Evolutionary conservation across 257 asterid genomes (phyloP), one percentile per base, ranked within the genome.

Genomic region (Osmanthus fragrans): DNA sequence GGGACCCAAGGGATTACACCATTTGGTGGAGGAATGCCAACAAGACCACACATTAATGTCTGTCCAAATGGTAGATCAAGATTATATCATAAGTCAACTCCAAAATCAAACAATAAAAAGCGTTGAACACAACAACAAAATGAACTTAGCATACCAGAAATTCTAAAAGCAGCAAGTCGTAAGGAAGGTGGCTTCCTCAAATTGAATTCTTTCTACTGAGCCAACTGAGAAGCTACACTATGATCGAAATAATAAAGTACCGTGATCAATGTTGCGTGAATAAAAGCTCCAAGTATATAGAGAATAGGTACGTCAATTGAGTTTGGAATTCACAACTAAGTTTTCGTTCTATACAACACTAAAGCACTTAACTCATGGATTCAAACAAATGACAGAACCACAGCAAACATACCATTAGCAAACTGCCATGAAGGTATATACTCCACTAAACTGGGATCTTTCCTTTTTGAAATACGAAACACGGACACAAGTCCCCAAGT

Each of bases 1-100:
- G 98, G 33, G 98, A 93, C n/a, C 79, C 91, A 96, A 13, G 98
- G 98, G 79, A 93, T 91, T 9, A 91, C 97, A 56, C 97, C 98
- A 56, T 91, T 93, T 64, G 98, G 80, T 54, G 98, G 98, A 70
- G 98, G 98, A 74, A 93, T 90, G 40, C 98, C 98, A 54, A 93
- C 16, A 12, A 93, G 92, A 40, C 98, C 98, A 71, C 98, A 93
- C 91, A 93, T 76, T 79, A 93, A 82, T 0, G 96, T 91, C 97
- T 91, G 85, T 25, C n/a, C n/a, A 39, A 70, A 37, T 27, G 25
- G n/a, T 21, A 27, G 54, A 74, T 73, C 68, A 39, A 5, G 69
- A 74, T 9, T 51, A 23, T 51, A n/a, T 10, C n/a, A 60, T 45
- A 76, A 68, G 45, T 19, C 45, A 36, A 51, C 74, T 13, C 29